Base-by-base conservation (phyloP, 805 yeast genomes). In the Henningerozyma blattae region DNA sequence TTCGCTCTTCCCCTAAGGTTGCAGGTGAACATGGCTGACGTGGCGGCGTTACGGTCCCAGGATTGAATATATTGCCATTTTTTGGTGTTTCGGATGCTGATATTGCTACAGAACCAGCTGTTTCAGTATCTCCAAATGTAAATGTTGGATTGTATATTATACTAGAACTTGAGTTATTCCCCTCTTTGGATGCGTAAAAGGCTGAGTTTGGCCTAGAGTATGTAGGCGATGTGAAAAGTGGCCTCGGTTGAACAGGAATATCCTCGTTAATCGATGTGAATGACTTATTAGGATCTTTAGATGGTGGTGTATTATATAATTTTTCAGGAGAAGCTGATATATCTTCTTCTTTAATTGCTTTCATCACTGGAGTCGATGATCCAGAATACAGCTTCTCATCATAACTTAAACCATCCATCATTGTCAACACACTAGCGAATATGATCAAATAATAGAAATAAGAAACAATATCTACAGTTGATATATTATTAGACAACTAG, bases 91-190 rank as follows among this genome's bases (percentile, higher is more conserved):
- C 15, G 13, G 22, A 12, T 17, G 28, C 12, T 14, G 29, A 25
- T n/a, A 22, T 25, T n/a, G 25, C 14, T 14, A 20, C 24, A 20
- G 8, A 33, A 14, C 17, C 27, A 10, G 32, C 20, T 8, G 27
- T 15, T 14, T 24, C 30, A 15, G 25, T 35, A 6, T 40, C 56
- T 33, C 61, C 61, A 43, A 56, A 56, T 3, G 53, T 47, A 33
- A 56, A 56, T 1, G 52, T 33, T 2, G 54, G 45, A 25, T 54
- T 56, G 30, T 48, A 46, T 14, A 56, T 48, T 17, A 56, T 24
- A 34, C 56, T 53, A n/a, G 58, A 51, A 31, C 58, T 52, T 5
- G 61, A 56, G 27, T 51, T 47, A 34, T 54, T 56, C 4, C 47
- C 56, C 17, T 48, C 59, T 16, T 45, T 42, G 6, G 41, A 32